These are phyloP conservation scores for Solanum chmielewskii DNA, from an alignment of 257 asterid genomes.

Conservation along the genomic window DNA sequence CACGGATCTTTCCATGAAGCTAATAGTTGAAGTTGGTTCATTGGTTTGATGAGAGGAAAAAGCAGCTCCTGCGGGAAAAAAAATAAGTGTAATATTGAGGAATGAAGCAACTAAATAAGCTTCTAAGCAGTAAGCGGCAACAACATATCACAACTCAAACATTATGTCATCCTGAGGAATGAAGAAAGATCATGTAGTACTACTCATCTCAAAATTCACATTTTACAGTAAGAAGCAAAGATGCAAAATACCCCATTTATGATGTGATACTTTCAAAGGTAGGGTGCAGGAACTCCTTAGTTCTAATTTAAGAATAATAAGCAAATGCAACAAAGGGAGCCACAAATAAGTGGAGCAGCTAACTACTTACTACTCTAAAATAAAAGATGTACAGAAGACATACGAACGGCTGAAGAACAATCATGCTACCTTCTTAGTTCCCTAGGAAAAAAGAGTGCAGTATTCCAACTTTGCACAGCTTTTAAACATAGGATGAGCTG, in stretches of 20 bases:
- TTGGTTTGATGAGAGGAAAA: constrained; percentile 40
- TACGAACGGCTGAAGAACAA: neutral
- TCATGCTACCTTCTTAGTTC: neutral
- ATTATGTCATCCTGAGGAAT: neutral
- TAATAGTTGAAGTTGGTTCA: constrained; percentile 36
- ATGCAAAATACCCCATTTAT: neutral
- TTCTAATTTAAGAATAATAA: neutral
- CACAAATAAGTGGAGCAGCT: neutral
- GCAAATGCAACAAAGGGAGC: neutral
- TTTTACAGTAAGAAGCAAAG: neutral
- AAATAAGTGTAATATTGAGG: neutral
- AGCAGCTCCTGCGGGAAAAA: constrained; percentile 55
- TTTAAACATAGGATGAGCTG: neutral
- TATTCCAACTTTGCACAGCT: neutral
- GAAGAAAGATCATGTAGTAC: neutral
- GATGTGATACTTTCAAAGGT: neutral
- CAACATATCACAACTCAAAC: neutral
- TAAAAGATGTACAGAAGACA: neutral
- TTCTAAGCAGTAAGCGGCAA: neutral
- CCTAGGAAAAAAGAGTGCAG: neutral
- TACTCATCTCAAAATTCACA: neutral
- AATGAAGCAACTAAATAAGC: neutral
- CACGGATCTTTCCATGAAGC: constrained; percentile 77
- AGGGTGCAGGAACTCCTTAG: neutral
- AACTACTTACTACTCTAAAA: neutral